A percentile compares a stretch with the other conserved stretches of the same genome.
These are phyloP conservation scores for Tetrapyrgos nigripes DNA, from an alignment of 1,284 basidiomycete genomes.

Conservation along the genomic window DNA sequence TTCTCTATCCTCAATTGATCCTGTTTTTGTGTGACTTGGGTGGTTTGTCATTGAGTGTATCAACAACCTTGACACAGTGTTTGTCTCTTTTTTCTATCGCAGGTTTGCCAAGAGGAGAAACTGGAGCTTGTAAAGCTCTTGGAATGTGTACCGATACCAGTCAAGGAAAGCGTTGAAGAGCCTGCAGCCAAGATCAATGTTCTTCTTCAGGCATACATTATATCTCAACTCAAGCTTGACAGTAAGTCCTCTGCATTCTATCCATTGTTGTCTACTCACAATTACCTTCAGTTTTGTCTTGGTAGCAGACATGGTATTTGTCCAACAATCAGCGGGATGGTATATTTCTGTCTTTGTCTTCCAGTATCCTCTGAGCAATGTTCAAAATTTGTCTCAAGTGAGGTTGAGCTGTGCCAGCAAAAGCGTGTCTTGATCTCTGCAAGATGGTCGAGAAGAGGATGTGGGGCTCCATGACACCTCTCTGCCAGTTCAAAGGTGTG, in stretches of 20 bases:
- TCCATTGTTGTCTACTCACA: neutral
- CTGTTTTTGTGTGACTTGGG: too few species aligned
- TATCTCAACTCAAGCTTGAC: conserved; percentile 93
- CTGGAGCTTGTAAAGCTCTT: conserved; percentile 92
- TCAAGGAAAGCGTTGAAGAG: conserved; percentile 97
- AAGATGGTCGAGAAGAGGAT: conserved; percentile 96
- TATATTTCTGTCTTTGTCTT: conserved; percentile 38
- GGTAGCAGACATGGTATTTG: conserved; percentile 99
- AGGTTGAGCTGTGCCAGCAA: conserved; percentile 96
- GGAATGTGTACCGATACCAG: conserved; percentile 96
- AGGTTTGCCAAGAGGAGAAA: conserved; percentile 73
- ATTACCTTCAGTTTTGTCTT: conserved; percentile 79
- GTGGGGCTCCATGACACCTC: conserved; percentile 98
- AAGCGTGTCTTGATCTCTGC: conserved; percentile 91
- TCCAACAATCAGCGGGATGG: conserved; percentile 91
- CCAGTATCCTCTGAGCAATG: conserved; percentile 91
- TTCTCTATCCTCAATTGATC: too few species aligned
- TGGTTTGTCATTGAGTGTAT: too few species aligned
- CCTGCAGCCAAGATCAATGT: conserved; percentile 99
- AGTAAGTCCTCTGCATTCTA: conserved; percentile 49
- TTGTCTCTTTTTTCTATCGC: neutral
- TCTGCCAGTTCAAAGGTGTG: conserved; percentile 94
- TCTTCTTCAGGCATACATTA: conserved; percentile 89
- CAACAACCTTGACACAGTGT: too few species aligned
- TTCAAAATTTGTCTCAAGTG: conserved; percentile 98